phyloP scores from a whole-genome alignment of 169 alveolate genomes.

The Babesia ovata region DNA sequence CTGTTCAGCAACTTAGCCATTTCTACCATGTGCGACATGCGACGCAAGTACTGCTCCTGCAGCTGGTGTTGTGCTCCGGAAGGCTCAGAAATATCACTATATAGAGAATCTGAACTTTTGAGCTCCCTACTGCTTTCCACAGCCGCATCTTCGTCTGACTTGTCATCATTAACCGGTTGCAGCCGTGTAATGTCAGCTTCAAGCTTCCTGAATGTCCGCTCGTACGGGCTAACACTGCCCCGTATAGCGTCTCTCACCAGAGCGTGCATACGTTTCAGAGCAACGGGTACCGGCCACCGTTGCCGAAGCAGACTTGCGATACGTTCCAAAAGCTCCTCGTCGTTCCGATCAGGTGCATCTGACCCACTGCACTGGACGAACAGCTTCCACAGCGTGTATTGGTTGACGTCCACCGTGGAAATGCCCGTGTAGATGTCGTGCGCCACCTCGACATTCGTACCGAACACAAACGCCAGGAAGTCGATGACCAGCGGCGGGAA shows the following conservation, averaged over 20 bases:
- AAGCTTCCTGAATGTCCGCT: not conserved
- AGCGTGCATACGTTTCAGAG: conserved; percentile 29
- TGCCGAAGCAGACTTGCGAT: conserved; percentile 32
- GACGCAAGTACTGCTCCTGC: conserved; percentile 33
- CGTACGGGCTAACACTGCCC: not conserved
- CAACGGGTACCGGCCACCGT: conserved; percentile 12
- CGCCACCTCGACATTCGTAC: conserved; percentile 33
- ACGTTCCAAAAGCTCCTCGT: not conserved
- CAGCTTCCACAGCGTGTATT: conserved; percentile 42
- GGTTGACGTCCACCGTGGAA: conserved; percentile 42
- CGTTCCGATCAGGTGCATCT: not conserved
- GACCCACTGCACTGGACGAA: conserved; percentile 21
- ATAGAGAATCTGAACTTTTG: not conserved
- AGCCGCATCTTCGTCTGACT: not conserved
- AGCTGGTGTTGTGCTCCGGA: not conserved
- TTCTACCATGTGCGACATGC: conserved; percentile 42
- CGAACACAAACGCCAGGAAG: conserved; percentile 45
- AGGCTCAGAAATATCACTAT: not conserved
- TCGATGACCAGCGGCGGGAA: conserved; percentile 53
- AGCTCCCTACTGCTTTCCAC: not conserved
- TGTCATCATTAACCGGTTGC: no score
- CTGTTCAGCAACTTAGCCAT: conserved; percentile 18
- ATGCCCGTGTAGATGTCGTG: conserved; percentile 28
- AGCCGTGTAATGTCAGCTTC: not conserved
- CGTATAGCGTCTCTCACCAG: conserved; percentile 5